Evolutionary conservation across 768 basidiomycete genomes (phyloP), one percentile per base, ranked within the genome.

Genomic region (Tephrocybe rancida): DNA sequence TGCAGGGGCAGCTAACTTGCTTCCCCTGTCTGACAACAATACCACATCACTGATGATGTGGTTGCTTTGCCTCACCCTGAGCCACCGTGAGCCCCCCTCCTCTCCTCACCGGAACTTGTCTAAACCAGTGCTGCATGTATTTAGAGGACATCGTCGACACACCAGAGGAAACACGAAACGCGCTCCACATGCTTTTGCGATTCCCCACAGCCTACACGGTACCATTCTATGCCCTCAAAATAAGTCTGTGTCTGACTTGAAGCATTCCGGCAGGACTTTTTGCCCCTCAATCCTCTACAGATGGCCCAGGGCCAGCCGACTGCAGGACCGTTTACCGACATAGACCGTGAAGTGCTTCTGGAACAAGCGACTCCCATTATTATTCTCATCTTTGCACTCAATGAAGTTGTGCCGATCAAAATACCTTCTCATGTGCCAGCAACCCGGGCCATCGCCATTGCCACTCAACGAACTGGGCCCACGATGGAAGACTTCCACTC

Each of bases 401-500:
- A 78, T 24, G 82, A 85, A 62, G 69, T 70, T 3, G 68, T 65
- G 10, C 67, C 74, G 1, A 60, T 82, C 19, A 69, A 68, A 48
- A 62, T 79, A 13, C 83, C 84, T 4, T 68, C 69, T 7, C 82
- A 85, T 55, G 70, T 86, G 22, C 83, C 79, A 1, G 66, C 72
- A 41, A 81, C 74, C 32, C 75, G 81, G 32, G 73, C 71, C 13
- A 68, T 73, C 18, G 80, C 83, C 18, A 61, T 69, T 18, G 73
- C 76, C 10, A 72, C 65, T 49, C 73, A 75, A 27, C 74, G 75
- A 19, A 62, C 72, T 34, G 84, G 82, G 0, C 83, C 84, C 3
- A 85, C 84, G 26, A 68, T 72, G 55, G 80, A 80, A 53, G 84
- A 86, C 59, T 80, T 81, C 56, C 65, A 64, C 35, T 66, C 66